Evolutionary conservation across 2,329 filamentous ascomycete genomes (phyloP), one percentile per base, ranked within the genome.

Genomic region (Apiospora malaysiana): DNA sequence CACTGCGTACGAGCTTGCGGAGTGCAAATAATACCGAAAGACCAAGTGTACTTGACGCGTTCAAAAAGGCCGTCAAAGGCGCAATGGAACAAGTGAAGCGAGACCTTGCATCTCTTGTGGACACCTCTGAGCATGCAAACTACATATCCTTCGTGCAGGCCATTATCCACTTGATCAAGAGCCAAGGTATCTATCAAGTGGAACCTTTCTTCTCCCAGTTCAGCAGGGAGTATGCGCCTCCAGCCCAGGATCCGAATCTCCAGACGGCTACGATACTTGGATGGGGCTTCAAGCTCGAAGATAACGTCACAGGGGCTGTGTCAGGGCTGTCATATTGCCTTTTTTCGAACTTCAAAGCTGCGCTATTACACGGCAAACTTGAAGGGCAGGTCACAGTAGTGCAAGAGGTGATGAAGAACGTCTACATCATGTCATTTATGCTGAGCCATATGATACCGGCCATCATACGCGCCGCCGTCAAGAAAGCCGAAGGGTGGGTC

Each of bases 131-230:
- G 56, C 88, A 90, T 71, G 74, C 77, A 2, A 71, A 76, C 45
- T 88, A 87, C 74, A 83, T 90, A 66, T 76, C 78, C 0, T 90
- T 90, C 74, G 82, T 88, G 16, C 85, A 85, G 46, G 79, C 81
- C 23, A 83, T 89, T 63, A 84, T 90, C 70, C 83, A 83, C 3
- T 79, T 89, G 37, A 86, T 90, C 74, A 85, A 85, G 76, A 85
- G 86, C 0, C 84, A 90, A 74, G 87, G 88, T 66, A 83, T 90
- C 47, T 88, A 87, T 76, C 78, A 81, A 0, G 81, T 90, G 4
- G 87, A 90, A 74, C 77, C 81, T 1, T 90, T 87, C 76, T 90
- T 87, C 78, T 88, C 86, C 71, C 85, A 88, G 71, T 86, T 88
- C 74, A 88, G 83, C 76, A 82, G 80, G 47, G 87, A 88, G 70